Percentiles rank a stretch among this genome's conserved stretches.
phyloP scores from a whole-genome alignment of 352 stramenopile species.

The Globisporangium iwayamae region DNA sequence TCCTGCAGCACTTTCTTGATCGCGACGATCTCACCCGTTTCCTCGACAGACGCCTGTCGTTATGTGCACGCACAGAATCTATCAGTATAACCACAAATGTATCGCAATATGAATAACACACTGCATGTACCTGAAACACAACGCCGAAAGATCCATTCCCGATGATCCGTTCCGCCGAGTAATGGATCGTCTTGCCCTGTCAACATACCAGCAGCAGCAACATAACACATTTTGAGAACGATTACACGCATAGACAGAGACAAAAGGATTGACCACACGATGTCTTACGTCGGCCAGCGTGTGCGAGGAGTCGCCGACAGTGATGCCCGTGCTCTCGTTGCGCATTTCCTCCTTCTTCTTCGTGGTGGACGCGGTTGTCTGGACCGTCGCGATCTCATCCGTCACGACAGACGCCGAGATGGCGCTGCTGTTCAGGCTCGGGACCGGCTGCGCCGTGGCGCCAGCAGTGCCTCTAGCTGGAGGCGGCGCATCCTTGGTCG shows the following conservation, averaged over 20 bases:
- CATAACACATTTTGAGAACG: not conserved
- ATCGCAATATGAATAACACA: not conserved
- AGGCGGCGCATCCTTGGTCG: not conserved
- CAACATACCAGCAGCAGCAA: slow-evolving; percentile 2
- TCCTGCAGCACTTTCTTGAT: slow-evolving; percentile 99
- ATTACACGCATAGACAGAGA: not conserved
- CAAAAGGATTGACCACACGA: not conserved
- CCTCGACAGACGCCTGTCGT: slow-evolving; percentile 87
- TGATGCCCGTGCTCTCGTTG: slow-evolving; percentile 83
- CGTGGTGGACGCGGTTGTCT: slow-evolving; percentile 37
- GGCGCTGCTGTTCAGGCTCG: slow-evolving; percentile 13
- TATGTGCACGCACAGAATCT: not conserved
- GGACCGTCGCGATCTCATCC: slow-evolving; percentile 35
- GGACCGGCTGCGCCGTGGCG: slow-evolving; percentile 3
- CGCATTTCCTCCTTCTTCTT: slow-evolving; percentile 79
- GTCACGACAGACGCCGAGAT: slow-evolving; percentile 1
- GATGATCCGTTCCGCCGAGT: slow-evolving; percentile 98
- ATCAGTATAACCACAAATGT: not conserved
- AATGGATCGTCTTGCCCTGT: slow-evolving; percentile 89
- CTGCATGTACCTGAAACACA: slow-evolving; percentile 90
- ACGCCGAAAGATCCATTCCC: slow-evolving; percentile 99
- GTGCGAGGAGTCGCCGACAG: slow-evolving; percentile 75
- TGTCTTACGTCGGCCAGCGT: slow-evolving; percentile 73
- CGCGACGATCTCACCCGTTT: slow-evolving; percentile 97
- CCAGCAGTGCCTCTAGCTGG: not conserved